A percentile compares a stretch with the other conserved stretches of the same genome.
These are phyloP conservation scores for Immersiporthe knoxdaviesiana DNA, from an alignment of 2,329 filamentous ascomycete genomes.

Conservation along the genomic window DNA sequence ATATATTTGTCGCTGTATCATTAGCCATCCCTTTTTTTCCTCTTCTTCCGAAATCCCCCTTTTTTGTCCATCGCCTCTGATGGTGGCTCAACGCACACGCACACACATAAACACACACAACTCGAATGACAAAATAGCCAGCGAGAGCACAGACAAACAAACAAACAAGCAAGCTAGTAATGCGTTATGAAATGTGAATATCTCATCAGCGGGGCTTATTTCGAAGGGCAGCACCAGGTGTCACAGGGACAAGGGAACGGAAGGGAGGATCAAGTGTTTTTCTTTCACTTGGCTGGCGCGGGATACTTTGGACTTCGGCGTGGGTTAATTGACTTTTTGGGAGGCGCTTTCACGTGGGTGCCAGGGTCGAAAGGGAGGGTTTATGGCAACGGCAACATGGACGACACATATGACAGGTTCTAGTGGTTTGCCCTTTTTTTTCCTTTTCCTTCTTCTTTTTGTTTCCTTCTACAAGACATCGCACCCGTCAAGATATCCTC, in stretches of 20 bases:
- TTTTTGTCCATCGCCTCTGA: neutral
- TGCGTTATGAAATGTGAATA: slow-evolving; percentile 14
- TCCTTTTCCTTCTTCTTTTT: neutral
- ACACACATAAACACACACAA: neutral
- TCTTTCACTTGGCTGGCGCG: slow-evolving; percentile 1
- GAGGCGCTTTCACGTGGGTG: neutral
- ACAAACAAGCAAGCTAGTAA: slow-evolving; percentile 1
- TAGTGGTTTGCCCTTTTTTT: neutral
- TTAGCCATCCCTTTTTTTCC: neutral
- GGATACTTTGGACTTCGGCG: slow-evolving; percentile 9
- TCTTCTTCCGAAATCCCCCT: neutral
- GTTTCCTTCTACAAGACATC: neutral
- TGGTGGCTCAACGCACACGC: neutral
- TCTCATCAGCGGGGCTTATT: slow-evolving; percentile 5
- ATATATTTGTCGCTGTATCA: slow-evolving; percentile 16
- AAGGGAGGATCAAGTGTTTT: neutral
- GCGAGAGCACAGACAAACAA: slow-evolving; percentile 17
- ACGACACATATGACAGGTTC: neutral
- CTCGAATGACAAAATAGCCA: neutral
- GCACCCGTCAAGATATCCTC: neutral
- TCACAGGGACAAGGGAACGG: neutral
- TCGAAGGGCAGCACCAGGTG: neutral
- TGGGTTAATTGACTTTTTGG: slow-evolving; percentile 8
- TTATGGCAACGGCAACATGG: neutral
- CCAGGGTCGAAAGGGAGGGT: neutral